phyloP scores from a whole-genome alignment of 768 basidiomycete genomes.

The Agrocybe pediades region DNA sequence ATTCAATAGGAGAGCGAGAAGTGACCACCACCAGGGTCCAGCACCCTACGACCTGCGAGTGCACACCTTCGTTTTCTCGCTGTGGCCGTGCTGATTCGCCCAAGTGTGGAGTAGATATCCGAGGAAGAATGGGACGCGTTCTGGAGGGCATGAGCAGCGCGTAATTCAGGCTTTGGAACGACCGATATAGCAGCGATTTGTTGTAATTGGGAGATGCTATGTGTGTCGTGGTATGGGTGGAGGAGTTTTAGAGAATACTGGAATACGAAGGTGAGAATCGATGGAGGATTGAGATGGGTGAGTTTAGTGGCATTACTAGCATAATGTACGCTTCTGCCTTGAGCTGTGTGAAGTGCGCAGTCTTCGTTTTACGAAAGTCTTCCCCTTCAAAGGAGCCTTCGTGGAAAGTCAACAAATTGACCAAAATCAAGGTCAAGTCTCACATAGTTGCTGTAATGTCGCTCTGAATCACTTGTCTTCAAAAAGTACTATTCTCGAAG shows the following conservation, averaged over 20 bases:
- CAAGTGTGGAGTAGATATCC: conserved; percentile 87
- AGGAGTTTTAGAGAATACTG: conserved; percentile 42
- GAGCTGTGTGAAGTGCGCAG: conserved; percentile 69
- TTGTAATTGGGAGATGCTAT: conserved; percentile 82
- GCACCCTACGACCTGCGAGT: conserved; percentile 70
- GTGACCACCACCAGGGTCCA: conserved; percentile 68
- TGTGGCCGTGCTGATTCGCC: conserved; percentile 86
- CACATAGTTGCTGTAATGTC: conserved; percentile 62
- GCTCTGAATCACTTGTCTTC: conserved; percentile 72
- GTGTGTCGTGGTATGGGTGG: conserved; percentile 19
- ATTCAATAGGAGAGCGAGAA: conserved; percentile 60
- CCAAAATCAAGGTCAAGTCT: conserved; percentile 24
- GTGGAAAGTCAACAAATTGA: conserved; percentile 10
- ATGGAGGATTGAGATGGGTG: conserved; percentile 67
- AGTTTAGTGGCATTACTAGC: conserved; percentile 60
- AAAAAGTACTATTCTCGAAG: conserved; percentile 80
- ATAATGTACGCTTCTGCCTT: conserved; percentile 75
- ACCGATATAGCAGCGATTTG: conserved; percentile 59
- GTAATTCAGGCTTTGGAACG: conserved; percentile 52
- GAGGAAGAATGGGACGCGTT: conserved; percentile 62
- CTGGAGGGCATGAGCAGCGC: conserved; percentile 53
- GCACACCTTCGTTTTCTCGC: conserved; percentile 54
- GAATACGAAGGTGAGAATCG: conserved; percentile 75
- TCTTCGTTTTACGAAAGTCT: conserved; percentile 72
- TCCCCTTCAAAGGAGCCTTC: conserved; percentile 88